Conservation (phyloP, 73 alveolate species). For the Loxodes magnus region DNA sequence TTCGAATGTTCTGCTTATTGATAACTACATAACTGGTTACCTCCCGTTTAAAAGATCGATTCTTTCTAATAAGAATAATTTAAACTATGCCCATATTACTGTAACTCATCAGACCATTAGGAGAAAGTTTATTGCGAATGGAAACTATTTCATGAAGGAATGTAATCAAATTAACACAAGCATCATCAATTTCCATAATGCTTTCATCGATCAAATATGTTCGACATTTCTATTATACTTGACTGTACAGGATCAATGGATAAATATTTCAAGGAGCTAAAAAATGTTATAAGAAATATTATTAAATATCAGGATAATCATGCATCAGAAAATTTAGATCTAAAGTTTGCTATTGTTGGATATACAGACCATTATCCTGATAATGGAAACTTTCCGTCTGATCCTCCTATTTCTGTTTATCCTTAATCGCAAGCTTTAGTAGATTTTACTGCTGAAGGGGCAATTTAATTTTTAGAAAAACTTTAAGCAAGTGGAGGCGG, state of each 20-base stretch:
- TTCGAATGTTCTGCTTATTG: constrained; percentile 23
- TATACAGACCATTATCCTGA: constrained; percentile 7
- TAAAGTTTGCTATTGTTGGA: constrained; percentile 2
- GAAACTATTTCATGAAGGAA: not conserved
- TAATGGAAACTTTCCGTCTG: not conserved
- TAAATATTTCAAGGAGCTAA: not conserved
- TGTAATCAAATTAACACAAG: not conserved
- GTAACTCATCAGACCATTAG: not conserved
- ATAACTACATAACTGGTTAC: constrained; percentile 17
- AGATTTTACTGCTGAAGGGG: not conserved
- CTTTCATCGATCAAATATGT: not conserved
- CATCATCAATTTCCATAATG: constrained; percentile 1
- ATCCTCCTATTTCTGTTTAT: not conserved
- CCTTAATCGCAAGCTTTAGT: not conserved
- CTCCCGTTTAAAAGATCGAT: constrained; percentile 14
- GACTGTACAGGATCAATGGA: constrained; percentile 7
- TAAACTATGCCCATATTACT: not conserved
- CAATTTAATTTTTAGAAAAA: not conserved
- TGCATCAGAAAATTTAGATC: not conserved
- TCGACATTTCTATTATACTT: not conserved
- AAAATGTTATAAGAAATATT: not conserved
- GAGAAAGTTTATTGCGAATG: not conserved
- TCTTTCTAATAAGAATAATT: not conserved
- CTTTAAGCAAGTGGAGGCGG: constrained; percentile 9
- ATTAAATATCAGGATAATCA: not conserved